A percentile compares a stretch with the other conserved stretches of the same genome.
These are phyloP conservation scores for Mortierella antarctica DNA, from an alignment of 192 early-diverging fungal species.

Conservation along the genomic window DNA sequence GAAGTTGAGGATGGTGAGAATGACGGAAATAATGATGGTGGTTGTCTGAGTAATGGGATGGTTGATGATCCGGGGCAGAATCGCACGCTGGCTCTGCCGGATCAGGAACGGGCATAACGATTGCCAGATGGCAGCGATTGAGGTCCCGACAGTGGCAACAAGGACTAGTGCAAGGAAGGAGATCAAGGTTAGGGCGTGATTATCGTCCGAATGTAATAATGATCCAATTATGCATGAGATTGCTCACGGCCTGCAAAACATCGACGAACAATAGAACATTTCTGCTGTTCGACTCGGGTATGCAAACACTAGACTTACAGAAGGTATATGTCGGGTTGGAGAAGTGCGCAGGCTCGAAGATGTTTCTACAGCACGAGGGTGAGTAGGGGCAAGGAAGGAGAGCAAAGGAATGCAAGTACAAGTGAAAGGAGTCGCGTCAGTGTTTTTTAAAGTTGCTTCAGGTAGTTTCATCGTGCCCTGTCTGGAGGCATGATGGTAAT, in stretches of 20 bases:
- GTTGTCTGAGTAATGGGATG: slow-evolving; percentile 36
- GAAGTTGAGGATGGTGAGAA: slow-evolving; percentile 39
- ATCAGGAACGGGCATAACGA: slow-evolving; percentile 36
- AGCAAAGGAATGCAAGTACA: not conserved
- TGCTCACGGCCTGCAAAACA: not conserved
- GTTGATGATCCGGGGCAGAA: slow-evolving; percentile 36
- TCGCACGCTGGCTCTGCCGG: not conserved
- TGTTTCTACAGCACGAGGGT: slow-evolving; percentile 15
- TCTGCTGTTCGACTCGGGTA: not conserved
- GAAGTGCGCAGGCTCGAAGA: slow-evolving; percentile 13
- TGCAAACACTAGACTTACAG: slow-evolving; percentile 15
- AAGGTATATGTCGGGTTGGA: slow-evolving; percentile 26
- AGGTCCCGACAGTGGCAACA: slow-evolving; percentile 35
- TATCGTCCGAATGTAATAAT: not conserved
- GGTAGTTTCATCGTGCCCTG: too few species aligned
- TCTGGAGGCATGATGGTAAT: too few species aligned
- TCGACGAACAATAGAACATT: too few species aligned
- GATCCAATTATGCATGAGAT: not conserved
- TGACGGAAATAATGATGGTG: slow-evolving; percentile 24
- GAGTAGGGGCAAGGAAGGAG: not conserved
- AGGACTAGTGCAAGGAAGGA: slow-evolving; percentile 17
- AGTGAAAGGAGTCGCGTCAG: slow-evolving; percentile 1
- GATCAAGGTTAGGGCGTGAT: not conserved
- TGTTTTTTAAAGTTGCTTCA: not conserved
- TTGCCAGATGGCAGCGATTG: slow-evolving; percentile 32